Percentiles rank a stretch among this genome's conserved stretches.
Conservation (phyloP, 129 eudicot species). For the Tagetes erecta region DNA sequence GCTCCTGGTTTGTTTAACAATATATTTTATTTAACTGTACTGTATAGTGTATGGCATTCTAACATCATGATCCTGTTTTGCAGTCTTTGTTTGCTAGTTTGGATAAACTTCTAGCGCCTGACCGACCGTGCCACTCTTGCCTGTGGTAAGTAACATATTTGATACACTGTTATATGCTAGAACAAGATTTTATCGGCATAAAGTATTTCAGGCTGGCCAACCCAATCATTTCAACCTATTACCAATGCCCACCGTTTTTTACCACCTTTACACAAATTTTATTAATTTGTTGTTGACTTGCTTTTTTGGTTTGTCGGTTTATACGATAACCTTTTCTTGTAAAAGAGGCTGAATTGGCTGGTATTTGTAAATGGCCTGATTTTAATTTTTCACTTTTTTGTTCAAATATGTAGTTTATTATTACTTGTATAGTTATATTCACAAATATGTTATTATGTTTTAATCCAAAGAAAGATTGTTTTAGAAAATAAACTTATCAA, state of each 20-base stretch:
- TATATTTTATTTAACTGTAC: background rate
- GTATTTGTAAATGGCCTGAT: background rate
- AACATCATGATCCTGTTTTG: slow-evolving; percentile 20
- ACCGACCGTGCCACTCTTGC: slow-evolving; percentile 65
- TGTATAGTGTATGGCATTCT: background rate
- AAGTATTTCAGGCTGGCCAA: background rate
- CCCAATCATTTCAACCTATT: background rate
- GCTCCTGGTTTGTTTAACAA: slow-evolving; percentile 53
- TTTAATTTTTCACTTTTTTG: background rate
- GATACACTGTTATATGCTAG: background rate
- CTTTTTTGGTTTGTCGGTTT: background rate
- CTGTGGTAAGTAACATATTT: slow-evolving; percentile 52
- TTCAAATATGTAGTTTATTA: background rate
- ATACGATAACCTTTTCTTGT: background rate
- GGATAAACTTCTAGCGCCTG: slow-evolving; percentile 71
- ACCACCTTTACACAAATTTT: background rate
- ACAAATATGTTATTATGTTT: background rate
- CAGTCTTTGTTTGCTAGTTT: slow-evolving; percentile 68
- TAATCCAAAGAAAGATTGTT: background rate
- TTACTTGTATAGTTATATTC: background rate
- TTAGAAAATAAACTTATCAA: background rate
- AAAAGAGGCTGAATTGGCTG: background rate
- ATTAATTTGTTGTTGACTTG: slow-evolving; percentile 8
- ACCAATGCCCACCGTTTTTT: background rate
- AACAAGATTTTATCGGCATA: background rate